Percentiles rank a stretch among this genome's conserved stretches.
Evolutionary conservation across 345 rosid species (phyloP).

Genomic region (Populus simonii): DNA sequence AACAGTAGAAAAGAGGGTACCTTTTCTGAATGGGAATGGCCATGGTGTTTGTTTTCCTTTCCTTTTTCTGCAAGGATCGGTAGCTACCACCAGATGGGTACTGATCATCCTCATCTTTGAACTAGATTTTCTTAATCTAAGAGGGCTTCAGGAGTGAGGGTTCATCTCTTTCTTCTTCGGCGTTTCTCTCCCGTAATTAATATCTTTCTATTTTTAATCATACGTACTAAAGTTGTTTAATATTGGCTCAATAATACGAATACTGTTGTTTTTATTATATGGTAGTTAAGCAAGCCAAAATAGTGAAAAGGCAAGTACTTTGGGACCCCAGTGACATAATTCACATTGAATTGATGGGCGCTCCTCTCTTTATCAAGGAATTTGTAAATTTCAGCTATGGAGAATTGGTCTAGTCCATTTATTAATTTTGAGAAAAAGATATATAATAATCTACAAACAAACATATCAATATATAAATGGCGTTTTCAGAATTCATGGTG

Average conservation of each 20-base stretch:
- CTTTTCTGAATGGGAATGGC: constrained; percentile 5
- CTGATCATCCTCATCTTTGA: neutral
- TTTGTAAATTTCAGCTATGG: too few species aligned
- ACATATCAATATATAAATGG: too few species aligned
- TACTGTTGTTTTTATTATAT: neutral
- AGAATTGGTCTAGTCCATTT: too few species aligned
- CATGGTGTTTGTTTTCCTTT: neutral
- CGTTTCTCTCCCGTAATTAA: too few species aligned
- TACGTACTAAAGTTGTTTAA: neutral
- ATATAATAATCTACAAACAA: too few species aligned
- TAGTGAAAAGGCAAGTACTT: too few species aligned
- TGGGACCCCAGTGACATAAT: too few species aligned
- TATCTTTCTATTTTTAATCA: neutral
- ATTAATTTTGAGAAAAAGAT: too few species aligned
- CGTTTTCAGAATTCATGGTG: too few species aligned
- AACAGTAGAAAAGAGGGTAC: constrained; percentile 24
- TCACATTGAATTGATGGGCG: too few species aligned
- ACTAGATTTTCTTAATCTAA: neutral
- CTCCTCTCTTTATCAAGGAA: too few species aligned
- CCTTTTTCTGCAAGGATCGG: neutral
- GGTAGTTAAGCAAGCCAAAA: neutral
- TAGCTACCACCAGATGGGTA: neutral
- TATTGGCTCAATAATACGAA: neutral
- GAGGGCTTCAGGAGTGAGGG: neutral
- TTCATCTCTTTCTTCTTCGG: neutral